Conservation (phyloP, 1,139 yeast genomes). For the Saccharomyces pastorianus region DNA sequence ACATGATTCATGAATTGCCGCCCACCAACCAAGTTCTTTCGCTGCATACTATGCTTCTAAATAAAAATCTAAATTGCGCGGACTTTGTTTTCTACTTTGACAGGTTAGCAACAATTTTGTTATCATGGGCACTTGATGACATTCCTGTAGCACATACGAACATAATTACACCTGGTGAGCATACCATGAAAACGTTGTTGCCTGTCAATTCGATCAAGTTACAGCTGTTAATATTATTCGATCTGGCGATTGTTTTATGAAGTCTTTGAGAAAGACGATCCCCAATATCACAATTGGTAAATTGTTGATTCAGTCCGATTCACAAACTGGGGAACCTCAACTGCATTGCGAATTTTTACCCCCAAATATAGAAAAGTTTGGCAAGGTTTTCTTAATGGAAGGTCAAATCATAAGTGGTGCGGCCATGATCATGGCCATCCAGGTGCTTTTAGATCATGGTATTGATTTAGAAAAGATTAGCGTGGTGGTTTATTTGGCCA, state of each 20-base stretch:
- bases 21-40: slow-evolving; percentile 62
- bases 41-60: slow-evolving; percentile 61
- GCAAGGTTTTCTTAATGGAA: slow-evolving; percentile 64
- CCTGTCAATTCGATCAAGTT: slow-evolving; percentile 38
- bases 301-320: slow-evolving; percentile 76
- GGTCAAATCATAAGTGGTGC: slow-evolving; percentile 90
- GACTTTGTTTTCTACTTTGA: slow-evolving; percentile 84
- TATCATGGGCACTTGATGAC: slow-evolving; percentile 57
- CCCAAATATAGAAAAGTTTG: slow-evolving; percentile 24
- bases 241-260: slow-evolving; percentile 89
- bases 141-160: slow-evolving; percentile 26
- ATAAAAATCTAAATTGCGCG: slow-evolving; percentile 48
- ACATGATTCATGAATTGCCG: slow-evolving; percentile 36
- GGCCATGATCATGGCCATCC: slow-evolving; percentile 89
- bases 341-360: slow-evolving; percentile 69
- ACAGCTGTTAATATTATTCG: slow-evolving; percentile 74
- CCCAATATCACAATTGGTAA: slow-evolving; percentile 79
- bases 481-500: slow-evolving; percentile 64
- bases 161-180: slow-evolving; percentile 42
- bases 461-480: slow-evolving; percentile 56
- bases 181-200: slow-evolving; percentile 37
- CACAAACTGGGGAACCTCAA: slow-evolving; percentile 88
- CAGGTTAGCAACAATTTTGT: slow-evolving; percentile 61
- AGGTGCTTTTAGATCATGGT: slow-evolving; percentile 76
- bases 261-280: slow-evolving; percentile 62